Evolutionary conservation across 495 filamentous ascomycete genomes (phyloP).

Genomic region (Penicillium arizonense): DNA sequence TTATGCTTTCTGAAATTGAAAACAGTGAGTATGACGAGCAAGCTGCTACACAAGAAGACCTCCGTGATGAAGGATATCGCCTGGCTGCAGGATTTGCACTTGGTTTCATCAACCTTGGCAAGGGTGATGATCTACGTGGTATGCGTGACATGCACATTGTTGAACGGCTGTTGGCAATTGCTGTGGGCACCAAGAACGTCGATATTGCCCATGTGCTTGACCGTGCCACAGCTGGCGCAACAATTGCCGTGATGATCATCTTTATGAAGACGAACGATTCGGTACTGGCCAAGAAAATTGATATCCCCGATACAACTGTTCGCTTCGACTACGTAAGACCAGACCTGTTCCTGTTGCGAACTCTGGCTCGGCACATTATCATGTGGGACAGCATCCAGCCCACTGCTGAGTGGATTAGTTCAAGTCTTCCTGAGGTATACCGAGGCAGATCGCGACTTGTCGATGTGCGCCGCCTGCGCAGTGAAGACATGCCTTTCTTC

Average conservation of each 20-base stretch:
- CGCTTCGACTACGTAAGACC: slow-evolving; percentile 95
- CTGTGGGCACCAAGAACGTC: slow-evolving; percentile 83
- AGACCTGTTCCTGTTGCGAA: slow-evolving; percentile 87
- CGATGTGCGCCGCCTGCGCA: slow-evolving; percentile 55
- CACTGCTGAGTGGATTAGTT: slow-evolving; percentile 67
- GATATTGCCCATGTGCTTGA: slow-evolving; percentile 89
- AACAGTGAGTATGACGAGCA: slow-evolving; percentile 73
- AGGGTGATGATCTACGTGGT: slow-evolving; percentile 82
- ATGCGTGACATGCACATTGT: slow-evolving; percentile 92
- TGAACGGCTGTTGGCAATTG: slow-evolving; percentile 79
- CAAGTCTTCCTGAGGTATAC: slow-evolving; percentile 69
- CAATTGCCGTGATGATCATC: slow-evolving; percentile 85
- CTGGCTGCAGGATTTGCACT: slow-evolving; percentile 92
- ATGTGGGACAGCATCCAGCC: slow-evolving; percentile 84
- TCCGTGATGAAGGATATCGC: slow-evolving; percentile 92
- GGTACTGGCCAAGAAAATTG: slow-evolving; percentile 85
- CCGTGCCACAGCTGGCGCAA: slow-evolving; percentile 85
- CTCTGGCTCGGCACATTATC: slow-evolving; percentile 87
- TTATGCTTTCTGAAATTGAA: slow-evolving; percentile 97
- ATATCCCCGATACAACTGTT: slow-evolving; percentile 82
- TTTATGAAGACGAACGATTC: slow-evolving; percentile 96
- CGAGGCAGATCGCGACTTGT: slow-evolving; percentile 52
- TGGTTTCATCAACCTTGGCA: slow-evolving; percentile 91
- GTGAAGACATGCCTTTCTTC: slow-evolving; percentile 84
- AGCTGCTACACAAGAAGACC: slow-evolving; percentile 56